Evolutionary conservation across 176 grass and related monocot species (phyloP).

Genomic region (Aegilops umbellulata): DNA sequence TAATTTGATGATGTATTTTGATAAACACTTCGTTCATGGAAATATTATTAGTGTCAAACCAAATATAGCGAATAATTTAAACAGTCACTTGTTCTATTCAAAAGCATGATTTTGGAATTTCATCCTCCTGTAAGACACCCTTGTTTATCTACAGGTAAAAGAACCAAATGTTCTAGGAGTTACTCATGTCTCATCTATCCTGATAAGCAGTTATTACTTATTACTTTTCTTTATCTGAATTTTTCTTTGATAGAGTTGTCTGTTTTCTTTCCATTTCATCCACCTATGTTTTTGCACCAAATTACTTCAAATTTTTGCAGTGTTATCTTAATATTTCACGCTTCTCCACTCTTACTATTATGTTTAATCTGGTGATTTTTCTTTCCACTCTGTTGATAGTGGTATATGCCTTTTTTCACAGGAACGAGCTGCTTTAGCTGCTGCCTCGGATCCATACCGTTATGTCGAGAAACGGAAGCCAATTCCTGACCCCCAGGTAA

Average conservation of each 20-base stretch:
- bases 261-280: neutral
- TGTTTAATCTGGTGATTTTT: neutral
- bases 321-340: neutral
- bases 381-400: neutral
- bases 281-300: neutral
- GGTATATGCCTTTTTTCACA: constrained; percentile 5
- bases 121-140: neutral
- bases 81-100: neutral
- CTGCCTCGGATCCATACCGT: constrained; percentile 75
- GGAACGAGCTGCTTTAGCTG: constrained; percentile 81
- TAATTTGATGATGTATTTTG: neutral
- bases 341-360: neutral
- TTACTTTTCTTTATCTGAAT: neutral
- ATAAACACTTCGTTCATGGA: neutral
- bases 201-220: neutral
- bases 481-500: constrained; percentile 93
- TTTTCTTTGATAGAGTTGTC: neutral
- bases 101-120: neutral
- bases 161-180: neutral
- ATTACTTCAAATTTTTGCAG: neutral
- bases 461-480: constrained; percentile 95
- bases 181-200: neutral
- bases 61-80: neutral
- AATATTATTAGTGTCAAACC: neutral
- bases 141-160: neutral